phyloP scores from a whole-genome alignment of 78 protist genomes.

The Guillardia theta region DNA sequence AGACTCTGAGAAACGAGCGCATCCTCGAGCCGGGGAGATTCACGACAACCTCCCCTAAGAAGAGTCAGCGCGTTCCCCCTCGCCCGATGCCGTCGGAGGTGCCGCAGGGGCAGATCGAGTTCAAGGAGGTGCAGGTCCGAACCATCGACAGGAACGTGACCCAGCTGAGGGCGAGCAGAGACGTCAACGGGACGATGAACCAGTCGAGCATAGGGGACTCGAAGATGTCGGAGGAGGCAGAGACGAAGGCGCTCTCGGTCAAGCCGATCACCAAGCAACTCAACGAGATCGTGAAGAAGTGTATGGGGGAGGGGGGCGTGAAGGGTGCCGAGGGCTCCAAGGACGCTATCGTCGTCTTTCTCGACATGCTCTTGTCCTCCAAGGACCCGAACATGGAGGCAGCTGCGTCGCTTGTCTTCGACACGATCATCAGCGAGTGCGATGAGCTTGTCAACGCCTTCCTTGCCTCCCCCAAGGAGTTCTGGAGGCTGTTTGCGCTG shows the following conservation, averaged over 20 bases:
- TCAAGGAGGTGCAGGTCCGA: constrained; percentile 47
- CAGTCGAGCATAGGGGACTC: neutral
- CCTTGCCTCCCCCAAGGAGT: neutral
- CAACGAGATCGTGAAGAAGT: neutral
- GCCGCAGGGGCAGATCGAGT: neutral
- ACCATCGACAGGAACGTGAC: constrained; percentile 21
- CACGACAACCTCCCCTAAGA: neutral
- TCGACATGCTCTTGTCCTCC: neutral
- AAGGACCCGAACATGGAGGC: neutral
- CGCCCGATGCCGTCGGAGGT: neutral
- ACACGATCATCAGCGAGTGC: neutral
- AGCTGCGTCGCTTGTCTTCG: neutral
- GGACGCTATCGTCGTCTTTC: neutral
- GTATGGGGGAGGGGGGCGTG: neutral
- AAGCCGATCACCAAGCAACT: neutral
- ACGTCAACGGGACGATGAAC: neutral
- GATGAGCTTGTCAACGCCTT: neutral
- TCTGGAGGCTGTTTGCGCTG: neutral
- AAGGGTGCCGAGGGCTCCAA: neutral
- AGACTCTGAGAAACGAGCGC: constrained; percentile 10
- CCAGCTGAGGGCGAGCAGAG: constrained; percentile 47
- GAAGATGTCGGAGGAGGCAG: neutral
- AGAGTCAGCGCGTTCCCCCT: neutral
- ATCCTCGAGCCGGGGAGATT: neutral
- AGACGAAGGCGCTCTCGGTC: neutral